These are phyloP conservation scores for Clarireedia monteithiana DNA, from an alignment of 2,329 filamentous ascomycete genomes.

Conservation along the genomic window DNA sequence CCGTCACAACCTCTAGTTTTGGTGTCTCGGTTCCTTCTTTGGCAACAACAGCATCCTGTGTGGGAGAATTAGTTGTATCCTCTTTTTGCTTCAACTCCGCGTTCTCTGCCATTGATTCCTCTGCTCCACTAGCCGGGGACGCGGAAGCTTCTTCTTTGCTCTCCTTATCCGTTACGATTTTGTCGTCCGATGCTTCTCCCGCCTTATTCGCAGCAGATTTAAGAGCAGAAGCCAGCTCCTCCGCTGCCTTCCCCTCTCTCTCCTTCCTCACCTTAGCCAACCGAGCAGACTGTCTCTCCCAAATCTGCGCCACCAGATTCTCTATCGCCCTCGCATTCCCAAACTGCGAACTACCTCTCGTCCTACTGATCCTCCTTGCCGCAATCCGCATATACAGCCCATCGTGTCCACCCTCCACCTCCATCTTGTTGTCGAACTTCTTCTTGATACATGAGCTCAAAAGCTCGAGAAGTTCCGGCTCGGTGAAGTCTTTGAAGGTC, in stretches of 20 bases:
- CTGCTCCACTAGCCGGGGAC: too few species aligned
- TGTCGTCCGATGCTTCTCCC: too few species aligned
- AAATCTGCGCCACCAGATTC: constrained; percentile 47
- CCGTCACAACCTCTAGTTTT: neutral
- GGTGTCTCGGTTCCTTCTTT: too few species aligned
- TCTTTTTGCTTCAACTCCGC: neutral
- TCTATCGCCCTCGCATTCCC: constrained; percentile 64
- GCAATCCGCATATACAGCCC: constrained; percentile 59
- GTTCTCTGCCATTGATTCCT: too few species aligned
- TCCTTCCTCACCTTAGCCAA: constrained; percentile 1
- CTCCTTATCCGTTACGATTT: too few species aligned
- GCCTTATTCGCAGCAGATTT: constrained; percentile 32
- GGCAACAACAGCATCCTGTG: too few species aligned
- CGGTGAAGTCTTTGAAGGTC: constrained; percentile 59
- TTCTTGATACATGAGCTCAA: constrained; percentile 44
- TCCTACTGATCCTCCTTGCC: constrained; percentile 50
- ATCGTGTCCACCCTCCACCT: constrained; percentile 45
- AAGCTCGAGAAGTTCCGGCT: constrained; percentile 55
- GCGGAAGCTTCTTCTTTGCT: too few species aligned
- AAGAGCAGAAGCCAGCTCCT: neutral
- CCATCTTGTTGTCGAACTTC: constrained; percentile 47
- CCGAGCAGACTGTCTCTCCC: constrained; percentile 44
- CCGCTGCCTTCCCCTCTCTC: neutral
- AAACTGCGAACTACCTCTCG: constrained; percentile 57
- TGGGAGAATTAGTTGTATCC: neutral